Evolutionary conservation across 345 rosid species (phyloP).

Genomic region (Eutrema heterophyllum): DNA sequence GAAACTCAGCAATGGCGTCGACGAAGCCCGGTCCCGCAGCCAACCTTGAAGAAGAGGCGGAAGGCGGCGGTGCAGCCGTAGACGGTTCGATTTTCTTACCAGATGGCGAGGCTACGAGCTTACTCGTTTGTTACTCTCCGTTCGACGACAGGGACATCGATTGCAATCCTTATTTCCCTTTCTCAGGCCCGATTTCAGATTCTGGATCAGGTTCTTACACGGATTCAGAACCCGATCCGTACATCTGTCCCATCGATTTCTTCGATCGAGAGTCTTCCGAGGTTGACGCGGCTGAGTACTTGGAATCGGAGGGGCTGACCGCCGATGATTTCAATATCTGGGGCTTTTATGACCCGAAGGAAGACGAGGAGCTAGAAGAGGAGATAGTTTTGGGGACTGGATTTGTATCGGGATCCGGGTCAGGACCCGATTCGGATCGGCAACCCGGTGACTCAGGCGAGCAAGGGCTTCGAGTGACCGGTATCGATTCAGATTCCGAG

Average conservation of each 20-base stretch:
- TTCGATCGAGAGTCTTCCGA: conserved; percentile 25
- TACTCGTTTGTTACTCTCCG: conserved; percentile 5
- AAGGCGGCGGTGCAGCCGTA: not conserved
- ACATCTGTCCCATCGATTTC: conserved; percentile 9
- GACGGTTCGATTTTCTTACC: not conserved
- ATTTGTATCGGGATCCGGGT: not conserved
- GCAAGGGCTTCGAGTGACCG: conserved; percentile 42
- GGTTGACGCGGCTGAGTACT: conserved; percentile 16
- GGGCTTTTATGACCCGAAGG: conserved; percentile 28
- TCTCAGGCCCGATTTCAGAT: conserved; percentile 24
- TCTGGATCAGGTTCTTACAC: conserved; percentile 20
- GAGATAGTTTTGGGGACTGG: conserved; percentile 26
- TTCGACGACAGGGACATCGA: conserved; percentile 5
- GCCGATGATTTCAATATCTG: conserved; percentile 26
- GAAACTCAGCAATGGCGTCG: conserved; percentile 33
- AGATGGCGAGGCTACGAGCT: not conserved
- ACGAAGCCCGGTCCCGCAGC: conserved; percentile 17
- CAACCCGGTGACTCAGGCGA: conserved; percentile 5
- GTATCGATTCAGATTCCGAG: conserved; percentile 50
- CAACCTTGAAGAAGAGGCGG: conserved; percentile 21
- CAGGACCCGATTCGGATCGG: conserved; percentile 19
- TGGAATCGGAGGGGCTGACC: conserved; percentile 11
- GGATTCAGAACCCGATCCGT: conserved; percentile 20
- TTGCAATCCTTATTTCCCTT: conserved; percentile 34
- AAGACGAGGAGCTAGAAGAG: conserved; percentile 8